Evolutionary conservation across 495 filamentous ascomycete genomes (phyloP).

Genomic region (Penicillium macrosclerotiorum): DNA sequence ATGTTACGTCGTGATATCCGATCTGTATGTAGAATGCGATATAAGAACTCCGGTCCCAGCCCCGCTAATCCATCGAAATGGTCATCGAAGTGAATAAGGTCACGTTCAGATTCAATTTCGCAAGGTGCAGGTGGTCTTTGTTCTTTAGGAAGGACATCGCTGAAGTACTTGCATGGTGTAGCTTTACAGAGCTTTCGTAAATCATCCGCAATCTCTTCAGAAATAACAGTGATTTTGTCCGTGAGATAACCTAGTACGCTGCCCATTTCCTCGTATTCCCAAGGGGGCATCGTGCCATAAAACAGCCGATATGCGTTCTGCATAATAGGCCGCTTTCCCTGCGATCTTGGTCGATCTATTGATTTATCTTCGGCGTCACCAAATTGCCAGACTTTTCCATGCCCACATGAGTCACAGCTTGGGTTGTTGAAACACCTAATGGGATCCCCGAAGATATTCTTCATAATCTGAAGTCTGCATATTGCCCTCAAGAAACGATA

Average conservation of each 20-base stretch:
- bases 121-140: background rate
- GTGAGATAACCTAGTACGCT: constrained; percentile 11
- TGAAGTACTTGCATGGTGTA: background rate
- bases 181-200: constrained; percentile 9
- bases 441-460: constrained; percentile 16
- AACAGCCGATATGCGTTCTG: constrained; percentile 11
- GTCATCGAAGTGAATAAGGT: background rate
- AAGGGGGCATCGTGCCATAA: constrained; percentile 15
- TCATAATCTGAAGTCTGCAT: constrained; percentile 15
- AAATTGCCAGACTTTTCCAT: too few species aligned
- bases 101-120: constrained; percentile 6
- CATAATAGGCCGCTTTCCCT: too few species aligned
- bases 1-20: constrained; percentile 10
- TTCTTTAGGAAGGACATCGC: constrained; percentile 8
- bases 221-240: constrained; percentile 1
- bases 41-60: constrained; percentile 10
- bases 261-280: constrained; percentile 20
- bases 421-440: too few species aligned
- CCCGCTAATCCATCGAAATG: background rate
- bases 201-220: constrained; percentile 11
- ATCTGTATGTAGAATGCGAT: constrained; percentile 8
- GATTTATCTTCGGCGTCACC: too few species aligned
- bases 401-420: too few species aligned
- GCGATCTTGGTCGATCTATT: too few species aligned
- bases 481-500: constrained; percentile 16